Percentiles rank a stretch among this genome's conserved stretches.
phyloP scores from a whole-genome alignment of 768 basidiomycete genomes.

The Rhodotorula diobovata region DNA sequence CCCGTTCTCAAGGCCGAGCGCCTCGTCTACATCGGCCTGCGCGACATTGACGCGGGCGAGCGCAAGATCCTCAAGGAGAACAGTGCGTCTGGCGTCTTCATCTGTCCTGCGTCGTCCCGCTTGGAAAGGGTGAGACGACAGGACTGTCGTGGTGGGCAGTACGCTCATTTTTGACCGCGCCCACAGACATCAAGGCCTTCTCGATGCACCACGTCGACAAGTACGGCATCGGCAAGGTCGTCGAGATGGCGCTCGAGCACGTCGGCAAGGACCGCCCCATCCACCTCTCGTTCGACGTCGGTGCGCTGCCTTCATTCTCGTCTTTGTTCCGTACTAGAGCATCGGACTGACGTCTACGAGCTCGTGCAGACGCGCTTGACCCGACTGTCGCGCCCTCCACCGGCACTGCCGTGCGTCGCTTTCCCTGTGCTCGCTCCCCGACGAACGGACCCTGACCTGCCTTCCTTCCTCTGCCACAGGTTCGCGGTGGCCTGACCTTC shows the following conservation, averaged over 20 bases:
- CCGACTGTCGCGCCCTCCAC: conserved; percentile 94
- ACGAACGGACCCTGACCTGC: neutral
- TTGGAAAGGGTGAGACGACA: too few relatives aligned
- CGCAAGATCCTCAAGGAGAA: conserved; percentile 77
- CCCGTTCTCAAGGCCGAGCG: conserved; percentile 65
- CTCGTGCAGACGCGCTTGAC: conserved; percentile 52
- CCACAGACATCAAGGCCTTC: conserved; percentile 71
- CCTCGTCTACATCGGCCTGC: conserved; percentile 93
- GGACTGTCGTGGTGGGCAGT: too few relatives aligned
- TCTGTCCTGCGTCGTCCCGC: too few relatives aligned
- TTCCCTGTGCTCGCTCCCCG: neutral
- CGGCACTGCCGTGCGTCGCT: conserved; percentile 69
- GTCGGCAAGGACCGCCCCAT: conserved; percentile 84
- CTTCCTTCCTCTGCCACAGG: neutral
- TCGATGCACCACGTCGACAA: conserved; percentile 79
- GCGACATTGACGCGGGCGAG: conserved; percentile 85
- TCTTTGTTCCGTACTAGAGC: conserved; percentile 52
- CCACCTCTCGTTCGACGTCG: conserved; percentile 91
- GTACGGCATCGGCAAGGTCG: conserved; percentile 60
- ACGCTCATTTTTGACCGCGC: neutral
- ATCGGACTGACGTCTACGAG: neutral
- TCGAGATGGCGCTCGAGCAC: conserved; percentile 92
- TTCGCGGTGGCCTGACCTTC: conserved; percentile 82
- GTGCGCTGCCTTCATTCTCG: neutral
- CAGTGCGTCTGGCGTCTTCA: conserved; percentile 33